These are phyloP conservation scores for Fusarium virguliforme DNA, from an alignment of 2,329 filamentous ascomycete species.

Conservation along the genomic window DNA sequence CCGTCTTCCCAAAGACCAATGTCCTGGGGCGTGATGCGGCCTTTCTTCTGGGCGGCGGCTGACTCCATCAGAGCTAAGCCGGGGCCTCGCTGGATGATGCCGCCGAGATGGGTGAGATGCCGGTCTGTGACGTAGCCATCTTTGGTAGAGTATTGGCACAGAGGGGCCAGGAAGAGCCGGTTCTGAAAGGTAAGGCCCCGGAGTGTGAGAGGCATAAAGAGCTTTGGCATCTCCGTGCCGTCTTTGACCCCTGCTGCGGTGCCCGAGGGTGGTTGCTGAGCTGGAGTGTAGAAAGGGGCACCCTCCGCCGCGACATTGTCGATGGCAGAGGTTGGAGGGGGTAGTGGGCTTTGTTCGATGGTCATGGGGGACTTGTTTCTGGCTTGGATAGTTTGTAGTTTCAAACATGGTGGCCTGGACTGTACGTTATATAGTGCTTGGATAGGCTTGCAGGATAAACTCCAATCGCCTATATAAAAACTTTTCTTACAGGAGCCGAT, in stretches of 20 bases:
- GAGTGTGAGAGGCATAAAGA: neutral
- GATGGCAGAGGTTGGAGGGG: neutral
- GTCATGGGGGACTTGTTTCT: neutral
- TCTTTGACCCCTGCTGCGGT: neutral
- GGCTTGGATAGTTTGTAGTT: neutral
- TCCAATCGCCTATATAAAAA: neutral
- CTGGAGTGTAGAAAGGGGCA: neutral
- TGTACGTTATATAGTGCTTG: neutral
- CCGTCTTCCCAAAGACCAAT: neutral
- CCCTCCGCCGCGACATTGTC: neutral
- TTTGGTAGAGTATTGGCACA: constrained; percentile 1
- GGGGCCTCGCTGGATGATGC: neutral
- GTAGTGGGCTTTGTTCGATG: neutral
- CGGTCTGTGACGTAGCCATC: constrained; percentile 2
- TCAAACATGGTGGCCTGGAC: neutral
- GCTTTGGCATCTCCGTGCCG: neutral
- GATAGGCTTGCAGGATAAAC: neutral
- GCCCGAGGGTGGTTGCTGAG: neutral
- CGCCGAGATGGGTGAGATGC: neutral
- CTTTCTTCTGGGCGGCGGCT: neutral
- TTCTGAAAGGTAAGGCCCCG: neutral
- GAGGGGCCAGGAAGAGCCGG: neutral
- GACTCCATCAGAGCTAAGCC: neutral
- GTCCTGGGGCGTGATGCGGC: neutral
- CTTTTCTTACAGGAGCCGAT: neutral